Evolutionary conservation across 148 eudicot genomes (phyloP).

Genomic region (Rhododendron simsii): DNA sequence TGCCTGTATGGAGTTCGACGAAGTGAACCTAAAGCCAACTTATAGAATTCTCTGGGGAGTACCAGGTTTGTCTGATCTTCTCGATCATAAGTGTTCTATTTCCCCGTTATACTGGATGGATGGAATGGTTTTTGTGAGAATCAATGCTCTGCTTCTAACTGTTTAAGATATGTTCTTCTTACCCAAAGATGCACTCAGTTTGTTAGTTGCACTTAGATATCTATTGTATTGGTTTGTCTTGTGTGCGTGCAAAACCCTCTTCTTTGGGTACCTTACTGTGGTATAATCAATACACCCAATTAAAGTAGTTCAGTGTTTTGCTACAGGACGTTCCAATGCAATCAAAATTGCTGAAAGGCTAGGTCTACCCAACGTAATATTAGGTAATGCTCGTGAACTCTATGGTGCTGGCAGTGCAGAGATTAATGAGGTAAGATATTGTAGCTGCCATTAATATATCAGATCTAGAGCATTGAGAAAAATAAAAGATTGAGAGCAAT

Average conservation of each 20-base stretch:
- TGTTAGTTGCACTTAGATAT: background rate
- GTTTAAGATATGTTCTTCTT: background rate
- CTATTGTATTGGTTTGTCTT: background rate
- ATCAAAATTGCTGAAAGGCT: slow-evolving; percentile 92
- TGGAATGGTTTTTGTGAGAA: background rate
- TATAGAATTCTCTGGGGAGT: slow-evolving; percentile 95
- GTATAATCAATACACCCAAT: background rate
- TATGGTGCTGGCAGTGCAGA: slow-evolving; percentile 90
- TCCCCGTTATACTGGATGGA: background rate
- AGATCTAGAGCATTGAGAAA: background rate
- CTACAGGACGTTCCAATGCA: slow-evolving; percentile 95
- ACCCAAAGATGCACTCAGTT: background rate
- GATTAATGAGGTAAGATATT: slow-evolving; percentile 77
- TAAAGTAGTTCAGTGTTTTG: background rate
- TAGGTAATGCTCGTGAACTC: slow-evolving; percentile 64
- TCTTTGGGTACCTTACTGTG: background rate
- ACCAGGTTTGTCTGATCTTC: slow-evolving; percentile 58
- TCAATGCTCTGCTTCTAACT: background rate
- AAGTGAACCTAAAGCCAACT: slow-evolving; percentile 92
- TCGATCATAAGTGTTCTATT: background rate
- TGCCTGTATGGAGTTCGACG: slow-evolving; percentile 99
- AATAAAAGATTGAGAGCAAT: background rate
- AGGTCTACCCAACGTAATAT: slow-evolving; percentile 55
- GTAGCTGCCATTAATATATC: background rate
- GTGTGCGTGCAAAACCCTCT: background rate